These are phyloP conservation scores for Papilionanthe hybrid DNA, from an alignment of 116 monocot genomes.

Conservation along the genomic window DNA sequence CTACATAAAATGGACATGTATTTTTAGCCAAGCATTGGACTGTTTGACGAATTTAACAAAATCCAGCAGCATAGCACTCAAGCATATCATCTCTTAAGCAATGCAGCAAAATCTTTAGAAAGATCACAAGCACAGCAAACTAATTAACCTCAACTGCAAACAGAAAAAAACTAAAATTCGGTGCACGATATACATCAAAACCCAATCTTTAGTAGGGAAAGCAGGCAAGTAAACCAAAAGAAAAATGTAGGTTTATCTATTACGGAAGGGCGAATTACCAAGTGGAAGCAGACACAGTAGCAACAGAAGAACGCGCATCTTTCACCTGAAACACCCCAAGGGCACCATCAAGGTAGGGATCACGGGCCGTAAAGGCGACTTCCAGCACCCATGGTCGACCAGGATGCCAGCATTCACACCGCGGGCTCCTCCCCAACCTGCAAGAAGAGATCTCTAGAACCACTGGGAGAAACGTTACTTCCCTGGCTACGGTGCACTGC, in stretches of 20 bases:
- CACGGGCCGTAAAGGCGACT: constrained; percentile 8
- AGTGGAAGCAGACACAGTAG: neutral
- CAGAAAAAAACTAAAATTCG: too few species aligned
- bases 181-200: constrained; percentile 1
- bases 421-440: neutral
- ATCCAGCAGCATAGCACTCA: neutral
- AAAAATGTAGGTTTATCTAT: neutral
- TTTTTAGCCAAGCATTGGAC: neutral
- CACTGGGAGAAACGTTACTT: neutral
- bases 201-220: neutral
- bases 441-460: constrained; percentile 5
- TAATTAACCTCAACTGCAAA: neutral
- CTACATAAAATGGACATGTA: neutral
- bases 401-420: neutral
- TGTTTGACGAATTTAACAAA: neutral
- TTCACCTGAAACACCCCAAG: neutral
- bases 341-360: neutral
- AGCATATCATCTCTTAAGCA: neutral
- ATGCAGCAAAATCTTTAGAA: neutral
- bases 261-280: neutral
- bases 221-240: neutral
- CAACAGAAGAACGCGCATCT: constrained; percentile 9
- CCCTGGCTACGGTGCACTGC: neutral
- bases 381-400: neutral
- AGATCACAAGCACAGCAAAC: neutral